phyloP scores from a whole-genome alignment of 1,139 yeast genomes.

The Taiozyma sp. region DNA sequence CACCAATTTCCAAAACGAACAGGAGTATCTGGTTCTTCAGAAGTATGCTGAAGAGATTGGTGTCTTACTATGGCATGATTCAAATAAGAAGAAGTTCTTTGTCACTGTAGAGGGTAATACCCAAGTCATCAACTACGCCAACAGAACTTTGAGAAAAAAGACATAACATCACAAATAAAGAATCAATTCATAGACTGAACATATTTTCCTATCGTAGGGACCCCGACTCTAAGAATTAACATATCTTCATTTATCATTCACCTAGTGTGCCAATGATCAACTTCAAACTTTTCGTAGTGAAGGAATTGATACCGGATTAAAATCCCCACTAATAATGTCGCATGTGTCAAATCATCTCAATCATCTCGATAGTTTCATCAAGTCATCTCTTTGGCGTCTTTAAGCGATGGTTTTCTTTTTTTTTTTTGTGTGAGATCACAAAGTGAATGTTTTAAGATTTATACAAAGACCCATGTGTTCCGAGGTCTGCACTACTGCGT shows the following conservation, averaged over 20 bases:
- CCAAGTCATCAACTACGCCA: conserved; percentile 84
- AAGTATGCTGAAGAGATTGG: conserved; percentile 89
- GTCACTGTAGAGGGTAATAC: conserved; percentile 81
- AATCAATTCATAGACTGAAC: not conserved
- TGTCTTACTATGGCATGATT: conserved; percentile 80
- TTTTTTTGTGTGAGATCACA: no score
- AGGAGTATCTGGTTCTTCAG: conserved; percentile 68
- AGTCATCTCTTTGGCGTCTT: no score
- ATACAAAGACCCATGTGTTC: no score
- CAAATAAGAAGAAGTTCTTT: conserved; percentile 62
- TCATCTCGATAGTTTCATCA: no score
- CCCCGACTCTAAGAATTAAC: no score
- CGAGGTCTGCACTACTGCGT: no score
- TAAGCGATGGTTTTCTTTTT: no score
- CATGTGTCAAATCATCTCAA: no score
- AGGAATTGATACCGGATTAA: conserved; percentile 42
- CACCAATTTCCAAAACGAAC: conserved; percentile 73
- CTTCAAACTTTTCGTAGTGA: conserved; percentile 23
- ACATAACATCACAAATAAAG: not conserved
- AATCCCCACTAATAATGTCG: no score
- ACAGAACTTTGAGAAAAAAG: conserved; percentile 41
- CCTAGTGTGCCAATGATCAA: no score
- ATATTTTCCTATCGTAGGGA: not conserved
- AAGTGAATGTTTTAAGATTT: no score
- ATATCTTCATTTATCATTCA: conserved; percentile 21